phyloP scores from a whole-genome alignment of 805 yeast species.

The Jamesozyma gamospora region DNA sequence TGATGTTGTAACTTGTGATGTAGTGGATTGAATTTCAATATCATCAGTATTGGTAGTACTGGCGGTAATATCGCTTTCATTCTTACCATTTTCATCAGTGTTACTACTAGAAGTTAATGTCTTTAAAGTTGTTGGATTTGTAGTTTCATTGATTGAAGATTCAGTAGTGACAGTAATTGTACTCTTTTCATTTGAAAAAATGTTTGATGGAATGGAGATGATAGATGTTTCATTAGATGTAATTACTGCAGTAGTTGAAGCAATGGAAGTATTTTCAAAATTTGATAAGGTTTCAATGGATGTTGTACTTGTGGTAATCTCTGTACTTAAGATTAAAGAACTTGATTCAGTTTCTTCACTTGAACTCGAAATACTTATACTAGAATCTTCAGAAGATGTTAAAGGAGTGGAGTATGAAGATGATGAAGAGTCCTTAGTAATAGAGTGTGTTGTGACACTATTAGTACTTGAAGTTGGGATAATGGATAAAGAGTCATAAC shows the following conservation, averaged over 20 bases:
- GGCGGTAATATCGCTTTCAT: background rate
- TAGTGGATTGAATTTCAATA: background rate
- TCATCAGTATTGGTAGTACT: background rate
- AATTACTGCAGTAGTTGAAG: background rate
- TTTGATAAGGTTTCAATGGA: too few relatives aligned
- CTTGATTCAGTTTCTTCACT: too few relatives aligned
- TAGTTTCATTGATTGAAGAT: background rate
- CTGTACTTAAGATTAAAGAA: too few relatives aligned
- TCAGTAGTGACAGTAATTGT: background rate
- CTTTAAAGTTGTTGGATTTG: background rate
- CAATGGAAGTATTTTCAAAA: background rate
- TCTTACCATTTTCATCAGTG: background rate
- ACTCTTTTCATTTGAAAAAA: background rate
- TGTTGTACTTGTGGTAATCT: too few relatives aligned
- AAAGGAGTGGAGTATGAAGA: too few relatives aligned
- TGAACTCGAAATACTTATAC: too few relatives aligned
- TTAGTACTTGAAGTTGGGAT: background rate
- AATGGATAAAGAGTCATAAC: background rate
- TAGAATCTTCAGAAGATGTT: too few relatives aligned
- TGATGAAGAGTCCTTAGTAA: too few relatives aligned
- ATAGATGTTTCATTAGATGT: background rate
- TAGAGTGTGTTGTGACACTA: too few relatives aligned
- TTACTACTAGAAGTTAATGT: constrained; percentile 1
- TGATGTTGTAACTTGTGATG: too few relatives aligned
- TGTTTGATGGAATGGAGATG: background rate